These are phyloP conservation scores for Emericellopsis atlantica DNA, from an alignment of 2,329 filamentous ascomycete species.

Conservation along the genomic window DNA sequence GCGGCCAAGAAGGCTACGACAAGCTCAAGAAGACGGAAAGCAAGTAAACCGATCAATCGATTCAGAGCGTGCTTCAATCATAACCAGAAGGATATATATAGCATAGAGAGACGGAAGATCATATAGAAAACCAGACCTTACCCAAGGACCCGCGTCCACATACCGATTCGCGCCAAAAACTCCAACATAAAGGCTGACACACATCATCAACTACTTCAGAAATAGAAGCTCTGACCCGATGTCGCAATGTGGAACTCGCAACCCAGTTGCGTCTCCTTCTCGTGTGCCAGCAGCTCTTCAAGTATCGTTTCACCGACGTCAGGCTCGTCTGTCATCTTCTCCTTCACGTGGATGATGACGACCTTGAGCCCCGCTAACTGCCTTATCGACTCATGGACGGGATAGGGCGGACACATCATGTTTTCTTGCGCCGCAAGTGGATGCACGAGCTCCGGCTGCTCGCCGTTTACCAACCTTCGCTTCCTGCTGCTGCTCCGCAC, in stretches of 20 bases:
- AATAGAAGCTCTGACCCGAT: slow-evolving; percentile 46
- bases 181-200: not conserved
- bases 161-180: not conserved
- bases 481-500: slow-evolving; percentile 12
- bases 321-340: slow-evolving; percentile 63
- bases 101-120: not conserved
- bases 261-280: slow-evolving; percentile 53
- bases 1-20: slow-evolving; percentile 40
- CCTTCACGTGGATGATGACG: slow-evolving; percentile 90
- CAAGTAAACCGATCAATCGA: not conserved
- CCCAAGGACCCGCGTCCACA: no score
- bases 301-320: slow-evolving; percentile 54
- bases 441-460: slow-evolving; percentile 32
- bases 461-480: slow-evolving; percentile 7
- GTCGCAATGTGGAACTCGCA: slow-evolving; percentile 68
- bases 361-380: slow-evolving; percentile 64
- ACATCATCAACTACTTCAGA: slow-evolving; percentile 18
- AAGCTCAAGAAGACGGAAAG: slow-evolving; percentile 32
- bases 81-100: not conserved
- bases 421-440: slow-evolving; percentile 6
- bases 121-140: no score
- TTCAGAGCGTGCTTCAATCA: not conserved
- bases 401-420: no score
- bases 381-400: slow-evolving; percentile 6
- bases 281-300: slow-evolving; percentile 53